A percentile compares a stretch with the other conserved stretches of the same genome.
These are phyloP conservation scores for Physaria fendleri DNA, from an alignment of 345 rosid species.

Conservation along the genomic window DNA sequence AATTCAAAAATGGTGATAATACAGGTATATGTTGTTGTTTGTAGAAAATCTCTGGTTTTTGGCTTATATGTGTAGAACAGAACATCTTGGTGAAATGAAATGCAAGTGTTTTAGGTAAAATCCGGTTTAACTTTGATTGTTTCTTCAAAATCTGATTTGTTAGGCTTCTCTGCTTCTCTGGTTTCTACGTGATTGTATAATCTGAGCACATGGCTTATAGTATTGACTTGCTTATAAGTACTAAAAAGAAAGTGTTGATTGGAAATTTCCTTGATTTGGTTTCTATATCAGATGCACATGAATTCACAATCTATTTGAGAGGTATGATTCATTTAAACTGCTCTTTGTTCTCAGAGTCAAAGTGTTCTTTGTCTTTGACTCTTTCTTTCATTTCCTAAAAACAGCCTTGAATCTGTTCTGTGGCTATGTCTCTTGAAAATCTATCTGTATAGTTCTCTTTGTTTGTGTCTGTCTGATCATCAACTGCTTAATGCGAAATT, in stretches of 20 bases:
- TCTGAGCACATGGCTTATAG: slow-evolving; percentile 25
- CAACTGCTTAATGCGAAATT: neutral
- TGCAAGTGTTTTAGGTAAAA: too few species aligned
- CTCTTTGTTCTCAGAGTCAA: slow-evolving; percentile 8
- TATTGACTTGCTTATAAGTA: slow-evolving; percentile 14
- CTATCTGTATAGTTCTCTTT: neutral
- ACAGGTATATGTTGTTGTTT: too few species aligned
- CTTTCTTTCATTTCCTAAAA: slow-evolving; percentile 8
- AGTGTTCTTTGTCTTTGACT: slow-evolving; percentile 4
- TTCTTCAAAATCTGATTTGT: neutral
- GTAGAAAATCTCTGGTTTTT: too few species aligned
- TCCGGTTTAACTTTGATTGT: slow-evolving; percentile 17
- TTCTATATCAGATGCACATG: neutral
- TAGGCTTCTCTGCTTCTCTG: slow-evolving; percentile 13
- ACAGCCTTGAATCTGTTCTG: neutral
- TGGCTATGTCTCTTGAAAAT: slow-evolving; percentile 1
- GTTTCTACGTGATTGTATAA: slow-evolving; percentile 12
- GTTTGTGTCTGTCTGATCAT: neutral
- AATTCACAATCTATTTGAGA: neutral
- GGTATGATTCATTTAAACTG: slow-evolving; percentile 15
- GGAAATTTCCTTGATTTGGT: slow-evolving; percentile 13
- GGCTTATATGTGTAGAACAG: too few species aligned
- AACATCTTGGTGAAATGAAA: too few species aligned
- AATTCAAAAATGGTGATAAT: too few species aligned
- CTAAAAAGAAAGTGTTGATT: neutral